Evolutionary conservation across 345 rosid species (phyloP).

Genomic region (Sapria himalayana): DNA sequence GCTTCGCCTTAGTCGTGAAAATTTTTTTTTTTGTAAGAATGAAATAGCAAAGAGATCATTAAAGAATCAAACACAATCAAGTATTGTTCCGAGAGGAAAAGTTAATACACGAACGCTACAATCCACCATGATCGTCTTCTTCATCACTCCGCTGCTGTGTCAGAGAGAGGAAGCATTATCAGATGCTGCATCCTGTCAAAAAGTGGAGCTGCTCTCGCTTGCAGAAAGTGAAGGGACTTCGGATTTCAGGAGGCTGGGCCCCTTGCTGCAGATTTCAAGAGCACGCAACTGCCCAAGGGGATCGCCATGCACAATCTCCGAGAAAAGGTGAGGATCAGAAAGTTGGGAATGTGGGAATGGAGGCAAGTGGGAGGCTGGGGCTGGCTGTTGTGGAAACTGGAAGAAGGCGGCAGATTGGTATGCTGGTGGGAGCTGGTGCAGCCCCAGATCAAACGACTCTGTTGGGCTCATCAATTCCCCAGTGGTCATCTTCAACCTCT

Average conservation of each 20-base stretch:
- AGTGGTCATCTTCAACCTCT: constrained; percentile 53
- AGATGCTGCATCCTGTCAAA: constrained; percentile 20
- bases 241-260: constrained; percentile 30
- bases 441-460: constrained; percentile 44
- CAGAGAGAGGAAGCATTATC: constrained; percentile 7
- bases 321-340: constrained; percentile 17
- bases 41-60: no score
- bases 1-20: no score
- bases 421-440: constrained; percentile 44
- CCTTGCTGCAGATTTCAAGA: constrained; percentile 55
- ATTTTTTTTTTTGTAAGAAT: no score
- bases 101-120: no score
- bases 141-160: constrained; percentile 10
- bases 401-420: constrained; percentile 26
- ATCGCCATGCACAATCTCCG: constrained; percentile 51
- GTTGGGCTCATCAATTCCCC: constrained; percentile 46
- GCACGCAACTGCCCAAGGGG: constrained; percentile 57
- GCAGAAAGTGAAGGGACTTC: constrained; percentile 51
- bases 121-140: no score
- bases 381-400: constrained; percentile 22
- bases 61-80: no score
- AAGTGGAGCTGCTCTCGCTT: constrained; percentile 59
- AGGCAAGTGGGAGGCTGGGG: constrained; percentile 24
- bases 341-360: constrained; percentile 28
- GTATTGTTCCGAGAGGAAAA: no score